Conservation (phyloP, 1,139 yeast species). For the Candida sojae region DNA sequence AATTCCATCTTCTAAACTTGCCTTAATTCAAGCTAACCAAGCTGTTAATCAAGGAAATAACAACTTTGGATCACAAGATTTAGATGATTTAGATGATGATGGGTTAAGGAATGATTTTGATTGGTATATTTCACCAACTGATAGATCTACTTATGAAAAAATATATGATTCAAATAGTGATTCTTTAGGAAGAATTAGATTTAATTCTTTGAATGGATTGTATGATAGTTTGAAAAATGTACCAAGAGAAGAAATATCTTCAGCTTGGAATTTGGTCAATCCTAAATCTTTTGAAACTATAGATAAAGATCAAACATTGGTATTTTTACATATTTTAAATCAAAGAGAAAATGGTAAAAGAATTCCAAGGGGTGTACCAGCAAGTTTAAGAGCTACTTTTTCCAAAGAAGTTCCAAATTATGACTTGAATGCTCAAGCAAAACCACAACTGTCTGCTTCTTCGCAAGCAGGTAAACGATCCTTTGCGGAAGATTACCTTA, state of each 20-base stretch:
- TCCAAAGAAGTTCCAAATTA: slow-evolving; percentile 83
- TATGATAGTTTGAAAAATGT: slow-evolving; percentile 70
- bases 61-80: slow-evolving; percentile 33
- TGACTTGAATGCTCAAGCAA: slow-evolving; percentile 45
- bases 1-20: slow-evolving; percentile 85
- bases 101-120: slow-evolving; percentile 75
- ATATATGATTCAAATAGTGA: slow-evolving; percentile 78
- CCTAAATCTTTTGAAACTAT: slow-evolving; percentile 86
- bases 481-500: slow-evolving; percentile 44
- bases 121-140: slow-evolving; percentile 95
- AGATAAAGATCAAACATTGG: slow-evolving; percentile 90
- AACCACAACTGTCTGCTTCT: slow-evolving; percentile 38
- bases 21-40: slow-evolving; percentile 75
- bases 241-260: slow-evolving; percentile 83
- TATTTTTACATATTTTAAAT: slow-evolving; percentile 85
- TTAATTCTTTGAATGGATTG: slow-evolving; percentile 67
- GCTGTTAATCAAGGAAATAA: slow-evolving; percentile 51
- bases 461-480: slow-evolving; percentile 21
- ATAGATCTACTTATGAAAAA: slow-evolving; percentile 74
- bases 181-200: slow-evolving; percentile 77
- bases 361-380: slow-evolving; percentile 94
- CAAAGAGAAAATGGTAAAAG: slow-evolving; percentile 87
- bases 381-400: slow-evolving; percentile 86
- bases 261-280: slow-evolving; percentile 94
- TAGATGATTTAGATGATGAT: slow-evolving; percentile 42